Evolutionary conservation across 164 flowering plant genomes (phyloP).

Genomic region (Nymphaea thermarum): DNA sequence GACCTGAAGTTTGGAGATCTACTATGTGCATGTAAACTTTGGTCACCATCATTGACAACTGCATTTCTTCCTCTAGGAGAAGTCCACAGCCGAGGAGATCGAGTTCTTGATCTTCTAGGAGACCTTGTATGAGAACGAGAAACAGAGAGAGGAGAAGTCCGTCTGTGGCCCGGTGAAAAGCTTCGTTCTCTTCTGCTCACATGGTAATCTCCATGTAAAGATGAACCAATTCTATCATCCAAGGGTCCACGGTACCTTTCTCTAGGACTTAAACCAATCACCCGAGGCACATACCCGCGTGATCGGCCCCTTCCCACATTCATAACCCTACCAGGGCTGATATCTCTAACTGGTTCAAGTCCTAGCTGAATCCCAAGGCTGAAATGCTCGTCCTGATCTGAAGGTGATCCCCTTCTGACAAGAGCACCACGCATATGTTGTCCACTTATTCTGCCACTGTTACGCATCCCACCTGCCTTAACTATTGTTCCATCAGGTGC

Average conservation of each 20-base stretch:
- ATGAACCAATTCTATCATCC: slow-evolving; percentile 13
- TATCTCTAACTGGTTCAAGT: slow-evolving; percentile 13
- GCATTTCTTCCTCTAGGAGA: slow-evolving; percentile 22
- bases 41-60: slow-evolving; percentile 8
- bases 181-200: slow-evolving; percentile 23
- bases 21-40: slow-evolving; percentile 16
- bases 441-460: slow-evolving; percentile 12
- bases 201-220: slow-evolving; percentile 15
- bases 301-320: slow-evolving; percentile 19
- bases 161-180: slow-evolving; percentile 29
- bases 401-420: slow-evolving; percentile 25
- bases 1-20: slow-evolving; percentile 35
- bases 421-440: slow-evolving; percentile 14
- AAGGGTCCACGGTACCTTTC: slow-evolving; percentile 22
- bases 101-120: slow-evolving; percentile 38
- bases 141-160: slow-evolving; percentile 10
- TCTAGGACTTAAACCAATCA: slow-evolving; percentile 18
- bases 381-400: slow-evolving; percentile 20
- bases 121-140: slow-evolving; percentile 22
- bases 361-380: slow-evolving; percentile 14
- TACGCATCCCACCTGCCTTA: slow-evolving; percentile 14
- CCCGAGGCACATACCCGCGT: slow-evolving; percentile 15
- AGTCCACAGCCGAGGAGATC: slow-evolving; percentile 31
- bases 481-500: slow-evolving; percentile 18
- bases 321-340: slow-evolving; percentile 16